A percentile compares a stretch with the other conserved stretches of the same genome.
phyloP scores from a whole-genome alignment of 306 rosid genomes.

The Quercus ilex region DNA sequence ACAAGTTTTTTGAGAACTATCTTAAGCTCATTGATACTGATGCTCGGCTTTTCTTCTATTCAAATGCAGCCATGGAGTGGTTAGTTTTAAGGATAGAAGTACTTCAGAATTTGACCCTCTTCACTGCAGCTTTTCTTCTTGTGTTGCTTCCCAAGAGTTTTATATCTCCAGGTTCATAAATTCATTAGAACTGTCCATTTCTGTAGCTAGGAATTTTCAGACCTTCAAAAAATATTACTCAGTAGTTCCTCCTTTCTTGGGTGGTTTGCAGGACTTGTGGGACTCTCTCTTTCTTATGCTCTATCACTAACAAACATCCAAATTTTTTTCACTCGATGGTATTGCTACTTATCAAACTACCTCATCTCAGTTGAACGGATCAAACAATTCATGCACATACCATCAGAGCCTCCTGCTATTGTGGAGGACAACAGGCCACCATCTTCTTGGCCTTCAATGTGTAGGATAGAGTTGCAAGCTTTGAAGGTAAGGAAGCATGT shows the following conservation, averaged over 20 bases:
- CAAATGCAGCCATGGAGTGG: no score
- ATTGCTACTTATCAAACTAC: constrained; percentile 41
- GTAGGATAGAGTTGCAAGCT: constrained; percentile 43
- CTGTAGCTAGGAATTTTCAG: no score
- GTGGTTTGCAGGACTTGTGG: constrained; percentile 40
- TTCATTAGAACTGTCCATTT: no score
- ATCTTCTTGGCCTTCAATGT: constrained; percentile 47
- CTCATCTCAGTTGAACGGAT: constrained; percentile 53
- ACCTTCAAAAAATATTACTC: no score
- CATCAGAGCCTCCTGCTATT: constrained; percentile 45
- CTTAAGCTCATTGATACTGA: no score
- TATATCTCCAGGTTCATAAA: no score
- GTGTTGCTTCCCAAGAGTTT: no score
- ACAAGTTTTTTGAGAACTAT: no score
- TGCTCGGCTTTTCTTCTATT: no score
- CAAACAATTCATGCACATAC: constrained; percentile 52
- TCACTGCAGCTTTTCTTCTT: no score
- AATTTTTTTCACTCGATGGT: constrained; percentile 35
- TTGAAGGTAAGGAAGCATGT: constrained; percentile 24
- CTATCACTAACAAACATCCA: constrained; percentile 33
- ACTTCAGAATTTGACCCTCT: no score
- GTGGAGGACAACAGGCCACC: constrained; percentile 43
- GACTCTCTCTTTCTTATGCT: constrained; percentile 51
- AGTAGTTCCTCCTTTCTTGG: neutral
- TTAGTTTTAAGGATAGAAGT: no score